Conservation (phyloP, 2,329 filamentous ascomycete species). For the Nothomitra cinnamomea region DNA sequence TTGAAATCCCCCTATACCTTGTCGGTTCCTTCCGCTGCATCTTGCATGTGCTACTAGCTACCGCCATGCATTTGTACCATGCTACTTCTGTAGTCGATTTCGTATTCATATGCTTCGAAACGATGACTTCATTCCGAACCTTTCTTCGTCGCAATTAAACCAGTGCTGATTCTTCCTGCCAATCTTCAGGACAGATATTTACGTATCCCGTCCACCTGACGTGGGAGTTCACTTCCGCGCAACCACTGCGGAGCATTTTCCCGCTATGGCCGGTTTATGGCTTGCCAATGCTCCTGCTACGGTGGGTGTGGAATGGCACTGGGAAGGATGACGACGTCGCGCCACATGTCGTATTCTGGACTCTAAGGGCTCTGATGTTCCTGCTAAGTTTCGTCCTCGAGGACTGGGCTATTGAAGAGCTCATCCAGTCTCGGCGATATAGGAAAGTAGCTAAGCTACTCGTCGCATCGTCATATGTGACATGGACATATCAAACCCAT, state of each 20-base stretch:
- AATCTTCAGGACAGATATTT: slow-evolving; percentile 62
- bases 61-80: not conserved
- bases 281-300: slow-evolving; percentile 78
- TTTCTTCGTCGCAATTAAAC: not conserved
- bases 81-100: not conserved
- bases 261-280: slow-evolving; percentile 93
- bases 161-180: not conserved
- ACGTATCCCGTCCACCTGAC: slow-evolving; percentile 77
- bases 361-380: slow-evolving; percentile 80
- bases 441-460: slow-evolving; percentile 62
- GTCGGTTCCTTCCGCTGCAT: not conserved
- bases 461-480: slow-evolving; percentile 91
- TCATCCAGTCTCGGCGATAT: slow-evolving; percentile 57
- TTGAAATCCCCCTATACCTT: not conserved
- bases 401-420: slow-evolving; percentile 92
- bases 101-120: not conserved
- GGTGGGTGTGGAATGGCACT: slow-evolving; percentile 82
- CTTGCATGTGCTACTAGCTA: not conserved
- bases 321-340: slow-evolving; percentile 60
- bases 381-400: slow-evolving; percentile 87
- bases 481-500: slow-evolving; percentile 96
- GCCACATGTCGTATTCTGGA: slow-evolving; percentile 80
- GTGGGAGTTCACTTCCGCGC: slow-evolving; percentile 85
- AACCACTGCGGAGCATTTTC: slow-evolving; percentile 89
- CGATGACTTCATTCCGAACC: not conserved